These are phyloP conservation scores for Fusarium luffae DNA, from an alignment of 2,329 filamentous ascomycete species.

Conservation along the genomic window DNA sequence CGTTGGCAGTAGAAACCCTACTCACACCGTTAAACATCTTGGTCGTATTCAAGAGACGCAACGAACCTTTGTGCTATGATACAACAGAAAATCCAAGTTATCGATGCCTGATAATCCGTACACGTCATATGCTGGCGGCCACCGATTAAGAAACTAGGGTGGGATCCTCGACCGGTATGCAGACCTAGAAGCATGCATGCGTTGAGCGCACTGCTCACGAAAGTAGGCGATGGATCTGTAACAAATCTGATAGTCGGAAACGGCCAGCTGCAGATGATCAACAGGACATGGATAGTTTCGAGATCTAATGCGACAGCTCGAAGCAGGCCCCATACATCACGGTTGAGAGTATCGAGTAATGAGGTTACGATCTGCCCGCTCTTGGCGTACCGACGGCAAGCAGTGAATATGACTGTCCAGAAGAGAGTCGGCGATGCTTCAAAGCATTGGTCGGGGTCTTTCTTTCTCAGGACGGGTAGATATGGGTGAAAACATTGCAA, in stretches of 20 bases:
- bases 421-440: slow-evolving; percentile 61
- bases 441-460: slow-evolving; percentile 63
- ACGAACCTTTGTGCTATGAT: slow-evolving; percentile 62
- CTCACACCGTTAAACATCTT: slow-evolving; percentile 5
- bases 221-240: slow-evolving; percentile 61
- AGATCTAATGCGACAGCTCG: slow-evolving; percentile 57
- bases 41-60: not conserved
- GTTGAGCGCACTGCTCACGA: slow-evolving; percentile 60
- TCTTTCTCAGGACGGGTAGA: slow-evolving; percentile 61
- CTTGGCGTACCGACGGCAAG: slow-evolving; percentile 61
- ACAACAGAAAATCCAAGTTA: slow-evolving; percentile 65
- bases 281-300: slow-evolving; percentile 62
- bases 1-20: slow-evolving; percentile 55
- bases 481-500: slow-evolving; percentile 64
- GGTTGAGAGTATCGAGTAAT: slow-evolving; percentile 59
- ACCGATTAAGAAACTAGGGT: slow-evolving; percentile 60
- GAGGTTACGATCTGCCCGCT: slow-evolving; percentile 56
- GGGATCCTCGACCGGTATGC: slow-evolving; percentile 63
- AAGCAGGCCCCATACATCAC: slow-evolving; percentile 59
- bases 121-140: slow-evolving; percentile 56
- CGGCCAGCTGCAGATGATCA: slow-evolving; percentile 64
- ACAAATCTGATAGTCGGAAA: slow-evolving; percentile 63
- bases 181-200: slow-evolving; percentile 61
- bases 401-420: slow-evolving; percentile 65
- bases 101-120: slow-evolving; percentile 63